Percentiles rank a stretch among this genome's conserved stretches.
phyloP scores from a whole-genome alignment of 2,329 filamentous ascomycete species.

The Pseudocercospora macadamiae region DNA sequence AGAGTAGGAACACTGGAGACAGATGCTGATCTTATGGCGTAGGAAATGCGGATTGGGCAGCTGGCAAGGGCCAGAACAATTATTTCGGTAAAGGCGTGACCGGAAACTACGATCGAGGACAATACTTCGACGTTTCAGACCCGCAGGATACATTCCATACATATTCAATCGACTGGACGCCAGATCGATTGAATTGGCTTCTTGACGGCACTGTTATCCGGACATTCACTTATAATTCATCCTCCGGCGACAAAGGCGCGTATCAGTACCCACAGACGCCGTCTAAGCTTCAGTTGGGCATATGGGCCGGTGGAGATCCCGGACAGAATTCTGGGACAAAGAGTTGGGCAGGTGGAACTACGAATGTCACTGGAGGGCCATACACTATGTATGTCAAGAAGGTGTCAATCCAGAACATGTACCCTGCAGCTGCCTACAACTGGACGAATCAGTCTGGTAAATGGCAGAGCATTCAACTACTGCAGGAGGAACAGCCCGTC shows the following conservation, averaged over 20 bases:
- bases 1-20: no score
- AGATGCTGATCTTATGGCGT: not conserved
- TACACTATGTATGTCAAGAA: conserved; percentile 57
- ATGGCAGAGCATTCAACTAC: conserved; percentile 48
- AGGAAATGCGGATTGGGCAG: not conserved
- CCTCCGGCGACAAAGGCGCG: conserved; percentile 61
- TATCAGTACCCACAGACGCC: conserved; percentile 71
- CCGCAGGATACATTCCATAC: conserved; percentile 65
- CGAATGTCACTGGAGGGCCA: conserved; percentile 51
- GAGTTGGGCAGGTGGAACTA: conserved; percentile 69
- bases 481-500: not conserved
- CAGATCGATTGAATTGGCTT: conserved; percentile 66
- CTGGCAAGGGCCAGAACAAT: conserved; percentile 64
- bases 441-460: conserved; percentile 54
- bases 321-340: conserved; percentile 41
- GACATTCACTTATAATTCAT: conserved; percentile 67
- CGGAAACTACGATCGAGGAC: conserved; percentile 68
- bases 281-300: conserved; percentile 61
- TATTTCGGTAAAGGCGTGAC: conserved; percentile 76
- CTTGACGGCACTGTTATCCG: conserved; percentile 71
- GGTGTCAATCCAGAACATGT: conserved; percentile 57
- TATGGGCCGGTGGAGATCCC: conserved; percentile 52
- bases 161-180: conserved; percentile 74
- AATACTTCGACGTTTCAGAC: conserved; percentile 44
- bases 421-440: conserved; percentile 54